These are phyloP conservation scores for Colletotrichum orbiculare DNA, from an alignment of 2,329 filamentous ascomycete species.

Conservation along the genomic window DNA sequence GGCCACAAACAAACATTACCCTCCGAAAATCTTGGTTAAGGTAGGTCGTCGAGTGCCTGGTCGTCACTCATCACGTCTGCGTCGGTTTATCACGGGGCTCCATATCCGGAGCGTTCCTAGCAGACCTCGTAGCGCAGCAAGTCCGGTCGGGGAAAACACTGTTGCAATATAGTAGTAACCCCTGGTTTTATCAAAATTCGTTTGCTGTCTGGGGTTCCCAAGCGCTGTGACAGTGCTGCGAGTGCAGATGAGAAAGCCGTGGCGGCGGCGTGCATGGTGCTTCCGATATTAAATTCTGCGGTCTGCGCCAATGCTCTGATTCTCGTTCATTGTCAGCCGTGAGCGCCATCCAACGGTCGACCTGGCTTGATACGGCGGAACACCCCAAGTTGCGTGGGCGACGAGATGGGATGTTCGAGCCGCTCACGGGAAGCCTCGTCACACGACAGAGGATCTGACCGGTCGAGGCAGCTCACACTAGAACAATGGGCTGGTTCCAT, in stretches of 20 bases:
- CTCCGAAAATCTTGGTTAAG: background rate
- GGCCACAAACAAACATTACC: no score
- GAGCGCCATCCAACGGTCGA: constrained; percentile 10
- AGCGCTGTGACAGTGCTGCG: constrained; percentile 6
- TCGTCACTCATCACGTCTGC: background rate
- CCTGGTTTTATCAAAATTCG: constrained; percentile 12
- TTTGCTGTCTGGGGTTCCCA: constrained; percentile 6
- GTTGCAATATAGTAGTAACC: constrained; percentile 6
- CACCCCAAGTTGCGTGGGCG: background rate
- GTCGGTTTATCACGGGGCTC: background rate
- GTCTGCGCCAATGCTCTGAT: constrained; percentile 1
- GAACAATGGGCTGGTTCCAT: constrained; percentile 20
- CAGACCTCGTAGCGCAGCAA: background rate
- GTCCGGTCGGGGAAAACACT: background rate
- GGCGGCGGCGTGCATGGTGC: constrained; percentile 8
- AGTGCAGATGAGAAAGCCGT: constrained; percentile 16
- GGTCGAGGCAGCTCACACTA: background rate
- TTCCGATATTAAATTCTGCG: constrained; percentile 13
- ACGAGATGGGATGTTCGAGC: constrained; percentile 4
- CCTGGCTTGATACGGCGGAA: constrained; percentile 1
- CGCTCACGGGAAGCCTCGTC: constrained; percentile 6
- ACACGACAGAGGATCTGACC: constrained; percentile 15
- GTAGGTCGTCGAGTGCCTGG: background rate
- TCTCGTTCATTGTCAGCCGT: background rate
- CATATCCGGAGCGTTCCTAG: constrained; percentile 4